Evolutionary conservation across 257 asterid species (phyloP), one percentile per base, ranked within the genome.

Genomic region (Cordia subcordata): DNA sequence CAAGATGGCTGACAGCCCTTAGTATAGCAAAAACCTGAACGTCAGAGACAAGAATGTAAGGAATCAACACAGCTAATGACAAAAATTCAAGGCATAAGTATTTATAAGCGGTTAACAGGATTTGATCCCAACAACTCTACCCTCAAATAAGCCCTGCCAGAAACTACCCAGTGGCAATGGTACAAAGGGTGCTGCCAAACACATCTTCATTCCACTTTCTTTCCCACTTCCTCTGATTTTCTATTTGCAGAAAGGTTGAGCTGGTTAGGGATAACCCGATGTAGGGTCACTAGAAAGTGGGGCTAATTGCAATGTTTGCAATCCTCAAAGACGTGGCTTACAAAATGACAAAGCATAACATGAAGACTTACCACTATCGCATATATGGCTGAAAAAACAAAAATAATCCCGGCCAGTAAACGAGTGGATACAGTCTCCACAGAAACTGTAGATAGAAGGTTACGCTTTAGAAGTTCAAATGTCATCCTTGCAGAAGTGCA

Each of bases 371-470:
- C 99, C 91, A 89, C 65, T 63, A 93, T 83, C 42, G 95, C 95
- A 60, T 93, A 93, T 42, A 89, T 55, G 64, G 96, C 83, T 18
- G 99, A 89, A 42, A 86, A 77, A 55, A 93, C 97, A 4, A 93
- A 82, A 57, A 81, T 55, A 22, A 93, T 89, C 64, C 96, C 96
- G n/a, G 82, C 77, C 53, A 93, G 70, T 58, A 93, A 68, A 18
- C 99, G 87, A 63, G 96, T 81, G 61, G 99, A 93, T 58, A 93
- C 94, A 16, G 84, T 86, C 85, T 93, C 99, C 67, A 93, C 99
- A 21, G 86, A 68, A 40, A 91, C 92, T 1, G 97, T 65, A 15
- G 99, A 93, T 58, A 93, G 82, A 71, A 93, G 99, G 81, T 93
- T 93, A 51, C 97, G 93, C 68, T 81, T 89, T 60, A 93, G 85